A percentile compares a stretch with the other conserved stretches of the same genome.
These are phyloP conservation scores for Fibroporia radiculosa DNA, from an alignment of 768 basidiomycete genomes.

Conservation along the genomic window DNA sequence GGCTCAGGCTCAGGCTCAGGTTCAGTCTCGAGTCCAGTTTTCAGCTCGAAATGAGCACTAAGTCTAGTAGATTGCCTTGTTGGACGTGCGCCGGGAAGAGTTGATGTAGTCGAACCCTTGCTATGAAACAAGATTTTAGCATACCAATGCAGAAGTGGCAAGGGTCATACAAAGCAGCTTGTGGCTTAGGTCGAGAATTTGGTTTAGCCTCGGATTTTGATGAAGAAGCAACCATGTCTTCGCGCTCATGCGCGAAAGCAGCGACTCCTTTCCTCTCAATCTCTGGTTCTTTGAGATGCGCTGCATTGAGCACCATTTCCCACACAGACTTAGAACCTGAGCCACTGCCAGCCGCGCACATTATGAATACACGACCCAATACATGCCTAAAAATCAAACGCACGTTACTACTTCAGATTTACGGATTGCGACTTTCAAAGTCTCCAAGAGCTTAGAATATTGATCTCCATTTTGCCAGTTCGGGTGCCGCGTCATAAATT, in stretches of 20 bases:
- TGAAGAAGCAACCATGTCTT: not conserved
- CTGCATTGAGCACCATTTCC: not conserved
- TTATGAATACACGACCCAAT: not conserved
- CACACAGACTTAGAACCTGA: not conserved
- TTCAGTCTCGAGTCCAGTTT: not conserved
- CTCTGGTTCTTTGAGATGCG: not conserved
- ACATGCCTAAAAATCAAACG: not conserved
- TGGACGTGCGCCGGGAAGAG: not conserved
- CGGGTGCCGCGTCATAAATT: constrained; percentile 4
- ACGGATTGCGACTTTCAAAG: not conserved
- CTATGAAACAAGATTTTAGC: not conserved
- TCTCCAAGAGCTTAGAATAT: constrained; percentile 4
- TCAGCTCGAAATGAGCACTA: no score
- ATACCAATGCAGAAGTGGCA: not conserved
- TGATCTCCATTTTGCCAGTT: constrained; percentile 2
- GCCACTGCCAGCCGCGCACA: not conserved
- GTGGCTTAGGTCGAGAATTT: not conserved
- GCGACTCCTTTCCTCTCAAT: not conserved
- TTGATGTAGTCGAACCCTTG: not conserved
- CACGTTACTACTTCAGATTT: not conserved
- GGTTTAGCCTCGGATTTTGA: not conserved
- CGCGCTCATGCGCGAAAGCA: not conserved
- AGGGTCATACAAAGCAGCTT: not conserved
- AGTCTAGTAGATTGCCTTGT: constrained; percentile 9
- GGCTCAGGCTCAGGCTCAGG: constrained; percentile 28